A percentile compares a stretch with the other conserved stretches of the same genome.
Evolutionary conservation across 768 basidiomycete species (phyloP).

Genomic region (Podaxis sp.): DNA sequence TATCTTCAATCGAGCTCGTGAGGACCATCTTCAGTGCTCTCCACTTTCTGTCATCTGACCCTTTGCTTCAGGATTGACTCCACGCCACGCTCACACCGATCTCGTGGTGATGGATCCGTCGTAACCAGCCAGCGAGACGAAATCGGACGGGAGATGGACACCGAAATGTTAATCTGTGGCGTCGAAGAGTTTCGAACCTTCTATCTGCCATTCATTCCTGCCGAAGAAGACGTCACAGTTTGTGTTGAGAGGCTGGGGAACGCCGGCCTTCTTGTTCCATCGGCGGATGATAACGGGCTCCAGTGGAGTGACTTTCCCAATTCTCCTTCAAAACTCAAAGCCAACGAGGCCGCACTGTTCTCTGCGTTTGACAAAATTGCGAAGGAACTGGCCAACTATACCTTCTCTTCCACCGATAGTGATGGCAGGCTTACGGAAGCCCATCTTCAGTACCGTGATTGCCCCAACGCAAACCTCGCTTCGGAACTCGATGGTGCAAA

Average conservation of each 20-base stretch:
- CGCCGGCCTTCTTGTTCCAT: not conserved
- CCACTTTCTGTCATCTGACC: too few relatives aligned
- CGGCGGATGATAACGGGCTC: not conserved
- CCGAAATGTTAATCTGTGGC: not conserved
- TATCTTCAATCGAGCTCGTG: too few relatives aligned
- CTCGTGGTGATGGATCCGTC: too few relatives aligned
- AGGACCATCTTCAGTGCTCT: too few relatives aligned
- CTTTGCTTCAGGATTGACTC: too few relatives aligned
- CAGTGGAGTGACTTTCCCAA: not conserved
- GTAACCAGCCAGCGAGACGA: too few relatives aligned
- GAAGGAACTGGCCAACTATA: not conserved
- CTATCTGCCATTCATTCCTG: not conserved
- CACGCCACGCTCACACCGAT: too few relatives aligned
- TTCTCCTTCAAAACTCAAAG: not conserved
- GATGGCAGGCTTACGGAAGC: not conserved
- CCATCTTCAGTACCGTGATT: not conserved
- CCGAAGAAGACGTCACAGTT: not conserved
- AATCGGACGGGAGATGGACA: too few relatives aligned
- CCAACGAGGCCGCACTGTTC: not conserved
- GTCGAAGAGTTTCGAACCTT: not conserved
- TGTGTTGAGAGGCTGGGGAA: not conserved
- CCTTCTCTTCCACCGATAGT: not conserved
- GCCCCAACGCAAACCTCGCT: too few relatives aligned
- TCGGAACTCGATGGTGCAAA: too few relatives aligned
- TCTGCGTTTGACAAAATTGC: not conserved